Evolutionary conservation across 164 flowering plant species (phyloP).

Genomic region (Stephania japonica): DNA sequence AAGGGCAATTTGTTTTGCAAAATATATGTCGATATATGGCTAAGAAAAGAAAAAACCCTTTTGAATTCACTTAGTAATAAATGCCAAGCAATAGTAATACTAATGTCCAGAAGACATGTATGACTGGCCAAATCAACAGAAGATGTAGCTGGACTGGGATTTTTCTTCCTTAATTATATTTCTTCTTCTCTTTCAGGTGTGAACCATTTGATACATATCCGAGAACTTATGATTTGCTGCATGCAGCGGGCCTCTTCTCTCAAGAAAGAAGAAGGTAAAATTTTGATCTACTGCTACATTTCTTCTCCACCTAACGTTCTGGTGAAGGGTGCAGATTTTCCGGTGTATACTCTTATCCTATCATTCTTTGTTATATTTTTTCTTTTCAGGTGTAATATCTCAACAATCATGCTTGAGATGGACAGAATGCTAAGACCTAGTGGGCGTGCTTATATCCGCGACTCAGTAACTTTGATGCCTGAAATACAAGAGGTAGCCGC

Average conservation of each 20-base stretch:
- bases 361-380: neutral
- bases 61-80: too few species aligned
- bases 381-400: conserved; percentile 46
- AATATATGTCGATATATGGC: too few species aligned
- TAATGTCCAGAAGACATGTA: too few species aligned
- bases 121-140: neutral
- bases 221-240: conserved; percentile 78
- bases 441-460: conserved; percentile 65
- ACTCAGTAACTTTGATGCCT: conserved; percentile 34
- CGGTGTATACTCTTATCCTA: neutral
- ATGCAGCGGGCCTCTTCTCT: conserved; percentile 77
- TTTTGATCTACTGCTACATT: neutral
- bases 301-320: neutral
- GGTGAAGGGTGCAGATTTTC: neutral
- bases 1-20: too few species aligned
- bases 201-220: conserved; percentile 89
- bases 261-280: conserved; percentile 58
- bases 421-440: conserved; percentile 78
- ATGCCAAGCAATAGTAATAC: too few species aligned
- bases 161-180: neutral
- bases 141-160: neutral
- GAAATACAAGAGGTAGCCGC: conserved; percentile 42
- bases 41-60: too few species aligned
- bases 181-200: conserved; percentile 40
- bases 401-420: conserved; percentile 79